Evolutionary conservation across 1,284 basidiomycete genomes (phyloP), one percentile per base, ranked within the genome.

Genomic region (Pseudozyma sp.): DNA sequence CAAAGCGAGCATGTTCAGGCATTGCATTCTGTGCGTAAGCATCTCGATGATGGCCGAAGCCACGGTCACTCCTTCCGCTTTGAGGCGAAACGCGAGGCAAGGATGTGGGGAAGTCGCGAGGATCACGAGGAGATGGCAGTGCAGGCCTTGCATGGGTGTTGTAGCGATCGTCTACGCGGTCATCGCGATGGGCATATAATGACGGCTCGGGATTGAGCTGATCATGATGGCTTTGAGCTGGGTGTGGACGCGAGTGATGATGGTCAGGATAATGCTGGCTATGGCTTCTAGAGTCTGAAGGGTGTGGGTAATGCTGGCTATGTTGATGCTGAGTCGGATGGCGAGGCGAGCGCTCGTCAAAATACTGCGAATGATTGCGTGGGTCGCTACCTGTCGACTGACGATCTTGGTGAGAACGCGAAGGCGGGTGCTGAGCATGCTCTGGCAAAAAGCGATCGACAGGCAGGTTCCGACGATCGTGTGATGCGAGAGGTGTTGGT

Each of bases 201-300:
- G 40, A 3, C 12, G 49, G 65, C 0, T 61, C 59, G 48, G 60
- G 36, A 44, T 69, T 47, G 6, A 35, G 51, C 14, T 55, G 52
- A 16, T 11, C 13, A 1, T 43, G 56, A 34, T 50, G 35, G 34
- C 16, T 1, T 21, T 44, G 50, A 1, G 57, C 11, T 3, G 40
- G 42, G 4, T 51, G 42, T 0, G 40, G 60, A 36, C 52, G 52
- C 36, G 52, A 38, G 16, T 36, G 12, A 8, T 18, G 14, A 36
- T 51, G 58, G 6, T 25, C 35, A 19, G 53, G 64, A 21, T 44
- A 40, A 25, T 56, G 48, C 7, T 35, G 52, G n/a, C n/a, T 44
- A 38, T 68, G 43, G n/a, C 35, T 6, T 8, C 18, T 8, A 13
- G 49, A 3, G 18, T 42, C 38, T 34, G 36, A 40, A 9, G 38